Conservation (phyloP, 2,329 filamentous ascomycete genomes). For the Aspergillus sclerotialis region DNA sequence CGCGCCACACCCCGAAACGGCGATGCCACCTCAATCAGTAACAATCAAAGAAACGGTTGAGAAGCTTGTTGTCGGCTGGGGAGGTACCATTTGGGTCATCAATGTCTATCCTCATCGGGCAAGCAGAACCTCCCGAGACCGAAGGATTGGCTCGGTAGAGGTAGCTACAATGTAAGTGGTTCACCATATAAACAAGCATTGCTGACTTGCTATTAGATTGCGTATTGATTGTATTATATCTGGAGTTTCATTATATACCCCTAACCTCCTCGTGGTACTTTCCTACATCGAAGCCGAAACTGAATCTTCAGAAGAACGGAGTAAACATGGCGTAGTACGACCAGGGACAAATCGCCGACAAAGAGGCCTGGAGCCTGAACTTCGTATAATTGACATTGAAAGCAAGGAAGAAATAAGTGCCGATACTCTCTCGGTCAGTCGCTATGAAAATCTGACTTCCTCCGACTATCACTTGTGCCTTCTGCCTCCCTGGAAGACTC, state of each 20-base stretch:
- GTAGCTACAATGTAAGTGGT: conserved; percentile 80
- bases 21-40: conserved; percentile 31
- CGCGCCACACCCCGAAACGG: conserved; percentile 33
- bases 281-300: conserved; percentile 76
- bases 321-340: conserved; percentile 37
- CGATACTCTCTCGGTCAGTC: conserved; percentile 76
- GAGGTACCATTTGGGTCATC: conserved; percentile 91
- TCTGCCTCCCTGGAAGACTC: conserved; percentile 66
- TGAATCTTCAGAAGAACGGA: conserved; percentile 53
- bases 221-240: conserved; percentile 97
- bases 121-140: conserved; percentile 62
- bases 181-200: conserved; percentile 12
- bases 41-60: conserved; percentile 47
- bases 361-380: conserved; percentile 77
- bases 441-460: conserved; percentile 76
- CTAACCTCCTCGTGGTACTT: conserved; percentile 81
- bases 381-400: conserved; percentile 81
- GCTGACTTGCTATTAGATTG: conserved; percentile 50
- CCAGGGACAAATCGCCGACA: conserved; percentile 64
- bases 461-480: conserved; percentile 89
- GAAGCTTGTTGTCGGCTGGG: conserved; percentile 89
- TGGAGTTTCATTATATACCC: conserved; percentile 92
- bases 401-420: conserved; percentile 80
- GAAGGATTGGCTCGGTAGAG: conserved; percentile 71
- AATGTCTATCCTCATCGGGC: conserved; percentile 72